Evolutionary conservation across 345 rosid species (phyloP), one percentile per base, ranked within the genome.

Genomic region (Stellera chamaejasme): DNA sequence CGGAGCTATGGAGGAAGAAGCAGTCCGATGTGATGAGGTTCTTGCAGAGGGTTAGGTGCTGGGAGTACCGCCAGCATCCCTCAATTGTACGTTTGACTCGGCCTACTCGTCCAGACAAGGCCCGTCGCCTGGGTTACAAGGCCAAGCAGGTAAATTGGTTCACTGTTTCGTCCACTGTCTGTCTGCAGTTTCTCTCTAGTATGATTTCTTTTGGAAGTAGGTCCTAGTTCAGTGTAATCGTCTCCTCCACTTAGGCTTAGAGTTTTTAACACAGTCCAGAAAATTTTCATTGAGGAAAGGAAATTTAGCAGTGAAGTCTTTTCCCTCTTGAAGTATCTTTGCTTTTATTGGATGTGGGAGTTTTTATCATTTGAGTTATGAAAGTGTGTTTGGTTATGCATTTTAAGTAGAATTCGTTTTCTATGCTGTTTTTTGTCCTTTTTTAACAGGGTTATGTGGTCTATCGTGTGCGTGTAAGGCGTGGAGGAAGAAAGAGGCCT

Each of bases 1-100:
- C 95, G 32, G 98, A 92, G 86, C 75, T 92, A 86, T 92, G 97
- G 96, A 89, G 97, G 90, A 94, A 85, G 93, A 94, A 94, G 78
- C 97, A 90, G 55, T 94, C 99, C 11, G 99, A 94, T 78, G 97
- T 90, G 48, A 94, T 94, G 99, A 82, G 99, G 74, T 90, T 94
- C 62, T 27, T 90, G 63, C 97, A 85, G 82, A 84, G 99, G 79
- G 91, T 93, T 46, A 93, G 99, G 83, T 93, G 99, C 68, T 93
- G 99, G 99, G 97, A 90, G 75, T 94, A 94, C 67, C 81, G 97
- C 11, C 99, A 94, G 55, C 95, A 83, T 62, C 95, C 99, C 45
- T 90, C 99, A 1, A 94, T 94, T 32, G 97, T 94, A 27, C 95
- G 97, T 43, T 79, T 94, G 45, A 87, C 82, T 46, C 94, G 64